Conservation (phyloP, 768 basidiomycete species). For the Ephemerocybe angulata region DNA sequence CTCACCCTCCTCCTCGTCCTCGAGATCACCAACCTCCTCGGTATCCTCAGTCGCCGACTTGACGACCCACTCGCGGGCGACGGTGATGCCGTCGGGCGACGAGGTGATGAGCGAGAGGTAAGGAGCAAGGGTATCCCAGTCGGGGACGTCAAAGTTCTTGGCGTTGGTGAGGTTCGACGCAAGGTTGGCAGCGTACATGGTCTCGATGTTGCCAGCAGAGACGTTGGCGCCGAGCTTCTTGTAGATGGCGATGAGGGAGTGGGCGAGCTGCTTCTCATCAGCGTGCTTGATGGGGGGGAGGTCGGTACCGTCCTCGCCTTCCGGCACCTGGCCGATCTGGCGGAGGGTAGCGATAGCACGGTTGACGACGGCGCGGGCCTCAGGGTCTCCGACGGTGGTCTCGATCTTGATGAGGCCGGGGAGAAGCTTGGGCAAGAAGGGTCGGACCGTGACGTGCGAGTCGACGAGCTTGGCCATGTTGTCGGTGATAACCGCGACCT, state of each 20-base stretch:
- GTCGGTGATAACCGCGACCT: conserved; percentile 95
- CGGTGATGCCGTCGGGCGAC: conserved; percentile 59
- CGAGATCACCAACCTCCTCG: conserved; percentile 62
- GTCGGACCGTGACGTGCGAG: conserved; percentile 90
- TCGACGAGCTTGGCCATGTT: conserved; percentile 99
- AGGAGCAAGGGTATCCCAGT: conserved; percentile 81
- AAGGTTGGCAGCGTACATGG: conserved; percentile 71
- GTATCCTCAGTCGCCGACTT: conserved; percentile 78
- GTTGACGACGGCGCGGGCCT: conserved; percentile 89
- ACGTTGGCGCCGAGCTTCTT: conserved; percentile 73
- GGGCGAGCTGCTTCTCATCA: conserved; percentile 63
- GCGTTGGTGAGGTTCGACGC: conserved; percentile 83
- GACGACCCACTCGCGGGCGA: conserved; percentile 84
- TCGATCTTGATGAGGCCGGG: conserved; percentile 96
- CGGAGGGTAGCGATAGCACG: conserved; percentile 95
- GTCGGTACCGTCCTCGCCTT: conserved; percentile 81
- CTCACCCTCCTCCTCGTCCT: conserved; percentile 97
- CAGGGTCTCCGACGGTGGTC: conserved; percentile 92
- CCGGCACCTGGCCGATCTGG: conserved; percentile 87
- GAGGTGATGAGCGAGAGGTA: conserved; percentile 68
- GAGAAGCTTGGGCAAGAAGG: conserved; percentile 93
- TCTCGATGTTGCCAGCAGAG: conserved; percentile 53
- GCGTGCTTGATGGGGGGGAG: conserved; percentile 80
- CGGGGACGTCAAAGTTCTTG: conserved; percentile 88
- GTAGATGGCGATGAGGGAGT: conserved; percentile 72